Percentiles rank a stretch among this genome's conserved stretches.
phyloP scores from a whole-genome alignment of 1,284 basidiomycete species.

The Tilletia walkeri region DNA sequence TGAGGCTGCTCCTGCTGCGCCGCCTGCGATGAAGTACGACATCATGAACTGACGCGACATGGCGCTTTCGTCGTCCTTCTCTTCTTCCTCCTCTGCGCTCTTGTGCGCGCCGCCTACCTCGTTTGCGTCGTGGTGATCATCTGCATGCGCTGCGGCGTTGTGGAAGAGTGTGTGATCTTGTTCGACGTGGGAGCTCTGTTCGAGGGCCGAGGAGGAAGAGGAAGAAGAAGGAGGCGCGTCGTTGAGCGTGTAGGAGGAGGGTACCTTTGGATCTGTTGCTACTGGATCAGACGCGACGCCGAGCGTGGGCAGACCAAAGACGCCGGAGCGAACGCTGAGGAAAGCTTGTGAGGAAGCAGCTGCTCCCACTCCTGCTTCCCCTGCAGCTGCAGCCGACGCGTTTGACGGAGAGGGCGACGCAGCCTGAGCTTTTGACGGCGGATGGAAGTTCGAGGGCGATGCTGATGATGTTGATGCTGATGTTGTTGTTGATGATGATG shows the following conservation, averaged over 20 bases:
- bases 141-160: neutral
- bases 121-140: neutral
- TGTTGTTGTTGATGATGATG: neutral
- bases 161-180: neutral
- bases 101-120: neutral
- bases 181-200: neutral
- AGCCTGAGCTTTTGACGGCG: no score
- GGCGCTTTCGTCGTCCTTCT: neutral
- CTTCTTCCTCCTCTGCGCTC: conserved; percentile 11
- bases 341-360: neutral
- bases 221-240: neutral
- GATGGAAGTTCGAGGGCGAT: no score
- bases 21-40: conserved; percentile 73
- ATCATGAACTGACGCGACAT: conserved; percentile 58
- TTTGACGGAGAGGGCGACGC: no score
- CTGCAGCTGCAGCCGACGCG: no score
- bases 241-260: conserved; percentile 23
- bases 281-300: conserved; percentile 2
- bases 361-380: no score
- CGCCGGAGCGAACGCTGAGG: conserved; percentile 9
- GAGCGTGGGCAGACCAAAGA: conserved; percentile 9
- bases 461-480: neutral
- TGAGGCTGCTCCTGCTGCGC: conserved; percentile 64
- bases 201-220: neutral
- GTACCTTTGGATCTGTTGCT: conserved; percentile 24